Base-by-base conservation (phyloP, 2,329 filamentous ascomycete genomes). In the Domatiomyces catenatus region DNA sequence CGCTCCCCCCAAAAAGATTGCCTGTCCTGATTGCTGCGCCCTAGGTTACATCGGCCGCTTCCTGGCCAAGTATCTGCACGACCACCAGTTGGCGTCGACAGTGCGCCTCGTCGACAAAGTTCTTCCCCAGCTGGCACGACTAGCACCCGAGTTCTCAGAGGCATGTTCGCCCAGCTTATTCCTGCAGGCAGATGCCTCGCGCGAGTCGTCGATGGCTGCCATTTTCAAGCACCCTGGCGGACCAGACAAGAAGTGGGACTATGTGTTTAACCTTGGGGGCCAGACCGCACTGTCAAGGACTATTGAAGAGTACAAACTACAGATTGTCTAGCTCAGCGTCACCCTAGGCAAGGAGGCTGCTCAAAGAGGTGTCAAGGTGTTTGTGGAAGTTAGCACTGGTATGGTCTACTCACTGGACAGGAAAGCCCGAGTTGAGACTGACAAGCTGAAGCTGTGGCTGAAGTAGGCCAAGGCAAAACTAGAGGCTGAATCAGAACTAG, bases 261-360 rank as follows among this genome's bases (percentile, higher is more conserved):
- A 90, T 65, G 88, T 98, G 62, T 94, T 96, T 78, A 96, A 98
- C 74, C 95, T 92, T 69, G 92, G 90, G 59, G 92, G 92, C 59
- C 92, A 98, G 71, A 94, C 90, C 42, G 81, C 88, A 64, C 92
- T 92, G 71, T 93, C 86, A 28, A 90, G 96, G 65, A 88, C 94
- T 56, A 88, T 95, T 64, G 92, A 95, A 66, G 87, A 96, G 51
- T 98, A 98, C 75, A 87, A 87, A 68, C 75, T 92, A 61, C 85
- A 90, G 59, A 93, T 86, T 57, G 77, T 90, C 60, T 81, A 79
- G 54, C 75, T 96, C 54, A 90, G 87, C 57, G 69, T 94, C 54
- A 80, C 83, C 2, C 72, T 94, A 39, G 90, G 84, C 53, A 80
- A 79, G 58, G 90, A 95, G 69, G 86, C 87, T 19, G 89, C 88